A percentile compares a stretch with the other conserved stretches of the same genome.
These are phyloP conservation scores for Melocanna baccifera DNA, from an alignment of 176 grass and related monocot genomes.

Conservation along the genomic window DNA sequence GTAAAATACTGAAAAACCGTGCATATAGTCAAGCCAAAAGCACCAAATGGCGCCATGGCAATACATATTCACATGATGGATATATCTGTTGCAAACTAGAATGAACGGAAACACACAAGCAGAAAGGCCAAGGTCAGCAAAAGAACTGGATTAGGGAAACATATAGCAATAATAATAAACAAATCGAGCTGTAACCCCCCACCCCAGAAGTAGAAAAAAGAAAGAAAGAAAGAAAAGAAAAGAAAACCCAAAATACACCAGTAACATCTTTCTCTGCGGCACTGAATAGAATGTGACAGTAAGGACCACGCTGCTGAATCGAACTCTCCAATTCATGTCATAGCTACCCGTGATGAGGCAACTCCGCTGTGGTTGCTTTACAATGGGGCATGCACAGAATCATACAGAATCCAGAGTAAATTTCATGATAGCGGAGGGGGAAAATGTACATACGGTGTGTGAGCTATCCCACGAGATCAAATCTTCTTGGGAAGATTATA, in stretches of 20 bases:
- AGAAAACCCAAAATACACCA: not conserved
- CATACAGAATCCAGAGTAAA: not conserved
- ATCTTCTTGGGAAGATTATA: constrained; percentile 94
- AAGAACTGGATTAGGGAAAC: constrained; percentile 38
- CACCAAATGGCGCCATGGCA: not conserved
- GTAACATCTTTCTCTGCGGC: not conserved
- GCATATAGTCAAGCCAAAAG: not conserved
- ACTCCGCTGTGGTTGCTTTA: constrained; percentile 28
- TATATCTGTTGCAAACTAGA: constrained; percentile 40
- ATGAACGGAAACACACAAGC: constrained; percentile 21
- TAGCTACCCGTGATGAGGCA: not conserved
- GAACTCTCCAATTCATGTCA: not conserved
- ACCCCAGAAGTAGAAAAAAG: not conserved
- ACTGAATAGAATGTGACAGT: not conserved
- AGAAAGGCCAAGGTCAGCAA: constrained; percentile 27
- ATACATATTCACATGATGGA: constrained; percentile 37
- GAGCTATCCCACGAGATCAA: constrained; percentile 23
- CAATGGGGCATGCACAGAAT: not conserved
- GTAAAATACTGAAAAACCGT: constrained; percentile 3
- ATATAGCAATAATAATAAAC: constrained; percentile 39
- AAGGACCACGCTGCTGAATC: not conserved
- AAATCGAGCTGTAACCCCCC: constrained; percentile 36
- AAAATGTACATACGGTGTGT: constrained; percentile 38
- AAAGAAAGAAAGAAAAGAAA: not conserved
- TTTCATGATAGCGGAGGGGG: not conserved